These are phyloP conservation scores for Scenedesmus sp. DNA, from an alignment of 163 green algal genomes.

Conservation along the genomic window DNA sequence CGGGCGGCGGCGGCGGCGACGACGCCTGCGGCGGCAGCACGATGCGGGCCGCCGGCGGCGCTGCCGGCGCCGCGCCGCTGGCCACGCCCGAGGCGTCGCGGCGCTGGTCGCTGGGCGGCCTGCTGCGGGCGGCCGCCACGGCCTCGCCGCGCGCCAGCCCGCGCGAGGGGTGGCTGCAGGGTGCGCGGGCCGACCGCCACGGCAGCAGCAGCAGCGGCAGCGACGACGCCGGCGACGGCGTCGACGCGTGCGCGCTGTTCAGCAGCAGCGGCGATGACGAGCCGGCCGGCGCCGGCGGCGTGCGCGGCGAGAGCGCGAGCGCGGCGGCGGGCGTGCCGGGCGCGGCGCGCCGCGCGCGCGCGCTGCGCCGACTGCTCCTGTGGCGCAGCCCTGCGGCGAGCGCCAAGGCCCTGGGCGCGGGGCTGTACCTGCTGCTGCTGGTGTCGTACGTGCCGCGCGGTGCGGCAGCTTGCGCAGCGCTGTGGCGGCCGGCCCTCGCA, in stretches of 20 bases:
- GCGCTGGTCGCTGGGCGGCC: too few relatives aligned
- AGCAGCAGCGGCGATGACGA: neutral
- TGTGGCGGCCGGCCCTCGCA: too few relatives aligned
- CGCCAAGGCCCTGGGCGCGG: conserved; percentile 2
- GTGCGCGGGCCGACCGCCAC: too few relatives aligned
- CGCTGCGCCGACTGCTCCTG: conserved; percentile 34
- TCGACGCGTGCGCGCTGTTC: neutral
- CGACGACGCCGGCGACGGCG: neutral
- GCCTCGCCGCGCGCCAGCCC: too few relatives aligned
- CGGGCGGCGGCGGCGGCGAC: neutral
- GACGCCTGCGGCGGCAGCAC: neutral
- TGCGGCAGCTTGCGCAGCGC: too few relatives aligned
- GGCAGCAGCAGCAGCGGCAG: conserved; percentile 1
- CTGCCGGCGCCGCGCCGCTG: neutral
- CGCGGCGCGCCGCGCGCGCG: neutral
- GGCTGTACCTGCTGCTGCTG: conserved; percentile 42
- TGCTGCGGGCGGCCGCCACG: too few relatives aligned
- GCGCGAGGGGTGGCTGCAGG: too few relatives aligned
- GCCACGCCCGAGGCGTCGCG: too few relatives aligned
- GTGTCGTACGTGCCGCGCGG: conserved; percentile 19
- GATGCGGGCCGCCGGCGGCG: too few relatives aligned
- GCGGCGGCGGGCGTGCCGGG: conserved; percentile 1
- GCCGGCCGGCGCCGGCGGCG: neutral
- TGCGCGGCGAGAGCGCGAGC: neutral
- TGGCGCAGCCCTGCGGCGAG: conserved; percentile 17